Conservation (phyloP, 371 early-diverging fungal species). For the Saksenaea vasiformis region DNA sequence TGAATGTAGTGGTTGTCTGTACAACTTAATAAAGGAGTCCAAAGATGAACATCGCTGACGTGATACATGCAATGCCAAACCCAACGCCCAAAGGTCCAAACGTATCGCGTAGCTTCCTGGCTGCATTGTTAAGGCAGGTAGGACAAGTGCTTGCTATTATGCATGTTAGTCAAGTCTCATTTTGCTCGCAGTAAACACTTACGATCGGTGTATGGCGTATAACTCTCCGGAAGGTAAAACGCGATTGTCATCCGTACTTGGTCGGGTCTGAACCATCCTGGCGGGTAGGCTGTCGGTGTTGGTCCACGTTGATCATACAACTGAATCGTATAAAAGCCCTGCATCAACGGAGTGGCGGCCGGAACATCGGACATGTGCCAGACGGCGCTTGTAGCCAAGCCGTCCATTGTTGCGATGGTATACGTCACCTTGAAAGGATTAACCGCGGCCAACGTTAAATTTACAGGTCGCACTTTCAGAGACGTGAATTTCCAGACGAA, state of each 20-base stretch:
- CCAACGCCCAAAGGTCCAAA: slow-evolving; percentile 35
- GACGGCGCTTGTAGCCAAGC: slow-evolving; percentile 42
- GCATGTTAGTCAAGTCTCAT: background rate
- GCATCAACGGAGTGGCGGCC: slow-evolving; percentile 43
- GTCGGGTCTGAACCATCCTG: slow-evolving; percentile 44
- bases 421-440: slow-evolving; percentile 39
- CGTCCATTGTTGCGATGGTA: slow-evolving; percentile 40
- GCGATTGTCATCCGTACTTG: slow-evolving; percentile 36
- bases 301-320: slow-evolving; percentile 52
- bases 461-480: slow-evolving; percentile 40
- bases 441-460: slow-evolving; percentile 49
- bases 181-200: slow-evolving; percentile 8
- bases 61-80: slow-evolving; percentile 37
- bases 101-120: slow-evolving; percentile 19
- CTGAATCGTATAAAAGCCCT: slow-evolving; percentile 46
- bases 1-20: background rate
- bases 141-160: slow-evolving; percentile 42
- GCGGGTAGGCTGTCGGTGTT: slow-evolving; percentile 22
- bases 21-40: slow-evolving; percentile 22
- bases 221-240: slow-evolving; percentile 41
- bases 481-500: slow-evolving; percentile 45
- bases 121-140: slow-evolving; percentile 44
- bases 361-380: slow-evolving; percentile 47
- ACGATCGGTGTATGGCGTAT: slow-evolving; percentile 28
- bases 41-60: slow-evolving; percentile 38